phyloP scores from a whole-genome alignment of 164 flowering plant species.

The Taxillus chinensis region DNA sequence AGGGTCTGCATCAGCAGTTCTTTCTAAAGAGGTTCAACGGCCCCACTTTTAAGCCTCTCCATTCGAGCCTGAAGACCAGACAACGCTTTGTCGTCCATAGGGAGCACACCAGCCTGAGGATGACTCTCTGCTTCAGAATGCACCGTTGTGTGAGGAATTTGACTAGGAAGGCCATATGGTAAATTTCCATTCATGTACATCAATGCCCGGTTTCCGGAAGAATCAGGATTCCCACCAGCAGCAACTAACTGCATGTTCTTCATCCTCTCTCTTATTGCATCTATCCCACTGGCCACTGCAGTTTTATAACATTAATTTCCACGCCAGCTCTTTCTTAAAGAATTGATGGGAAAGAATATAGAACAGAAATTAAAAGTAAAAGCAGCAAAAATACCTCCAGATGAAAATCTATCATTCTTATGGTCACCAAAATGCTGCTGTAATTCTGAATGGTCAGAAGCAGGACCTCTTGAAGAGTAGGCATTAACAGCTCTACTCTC shows the following conservation, averaged over 20 bases:
- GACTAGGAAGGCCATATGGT: constrained; percentile 23
- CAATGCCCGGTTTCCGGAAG: constrained; percentile 36
- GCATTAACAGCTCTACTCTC: constrained; percentile 25
- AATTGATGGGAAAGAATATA: background rate
- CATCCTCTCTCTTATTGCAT: constrained; percentile 95
- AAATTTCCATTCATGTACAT: constrained; percentile 41
- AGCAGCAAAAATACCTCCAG: constrained; percentile 43
- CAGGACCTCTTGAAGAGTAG: constrained; percentile 25
- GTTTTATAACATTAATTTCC: constrained; percentile 1
- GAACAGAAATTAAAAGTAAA: background rate
- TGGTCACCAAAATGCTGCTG: constrained; percentile 38
- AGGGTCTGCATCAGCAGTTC: background rate
- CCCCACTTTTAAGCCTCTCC: constrained; percentile 93
- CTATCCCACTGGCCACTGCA: constrained; percentile 77
- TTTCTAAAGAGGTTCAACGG: constrained; percentile 48
- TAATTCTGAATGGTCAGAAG: constrained; percentile 28
- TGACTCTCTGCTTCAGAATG: constrained; percentile 27
- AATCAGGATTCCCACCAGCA: constrained; percentile 46
- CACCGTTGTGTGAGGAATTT: constrained; percentile 26
- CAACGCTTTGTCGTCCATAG: constrained; percentile 91
- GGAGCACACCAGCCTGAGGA: constrained; percentile 48
- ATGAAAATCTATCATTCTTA: constrained; percentile 50
- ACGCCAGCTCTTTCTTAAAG: background rate
- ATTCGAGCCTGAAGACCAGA: constrained; percentile 97
- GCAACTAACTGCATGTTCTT: constrained; percentile 85